Conservation (phyloP, 805 yeast species). For the Helenozyma rhizophorensis region DNA sequence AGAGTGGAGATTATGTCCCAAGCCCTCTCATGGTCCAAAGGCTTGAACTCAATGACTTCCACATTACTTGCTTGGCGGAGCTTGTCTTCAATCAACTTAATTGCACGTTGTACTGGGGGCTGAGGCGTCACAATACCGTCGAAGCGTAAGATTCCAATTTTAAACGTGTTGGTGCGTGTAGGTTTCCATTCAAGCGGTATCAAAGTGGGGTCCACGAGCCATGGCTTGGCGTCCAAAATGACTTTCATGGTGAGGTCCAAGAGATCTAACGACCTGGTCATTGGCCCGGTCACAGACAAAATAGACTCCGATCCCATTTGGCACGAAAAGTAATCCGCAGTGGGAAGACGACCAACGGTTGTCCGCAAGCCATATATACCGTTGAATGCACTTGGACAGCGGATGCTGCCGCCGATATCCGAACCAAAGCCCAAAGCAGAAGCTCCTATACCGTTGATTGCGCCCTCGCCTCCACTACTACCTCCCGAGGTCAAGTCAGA, state of each 20-base stretch:
- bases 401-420: constrained; percentile 55
- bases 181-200: neutral
- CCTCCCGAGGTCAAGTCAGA: constrained; percentile 46
- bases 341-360: constrained; percentile 39
- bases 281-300: constrained; percentile 1
- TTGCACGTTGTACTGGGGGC: constrained; percentile 1
- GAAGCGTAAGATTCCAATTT: neutral
- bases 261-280: neutral
- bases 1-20: constrained; percentile 8
- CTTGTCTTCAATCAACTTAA: neutral
- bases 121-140: constrained; percentile 1
- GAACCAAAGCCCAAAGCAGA: constrained; percentile 34
- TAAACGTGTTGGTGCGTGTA: neutral
- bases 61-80: neutral
- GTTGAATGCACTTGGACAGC: constrained; percentile 50
- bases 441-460: constrained; percentile 44
- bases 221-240: constrained; percentile 1
- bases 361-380: constrained; percentile 49
- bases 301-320: constrained; percentile 3
- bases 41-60: constrained; percentile 11
- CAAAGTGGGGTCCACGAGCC: constrained; percentile 1
- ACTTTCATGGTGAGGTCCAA: neutral
- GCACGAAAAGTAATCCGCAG: constrained; percentile 2
- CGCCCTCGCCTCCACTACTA: constrained; percentile 52
- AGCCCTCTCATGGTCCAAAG: constrained; percentile 9